These are phyloP conservation scores for Sordariomycetes sp. DNA, from an alignment of 2,329 filamentous ascomycete species.

Conservation along the genomic window DNA sequence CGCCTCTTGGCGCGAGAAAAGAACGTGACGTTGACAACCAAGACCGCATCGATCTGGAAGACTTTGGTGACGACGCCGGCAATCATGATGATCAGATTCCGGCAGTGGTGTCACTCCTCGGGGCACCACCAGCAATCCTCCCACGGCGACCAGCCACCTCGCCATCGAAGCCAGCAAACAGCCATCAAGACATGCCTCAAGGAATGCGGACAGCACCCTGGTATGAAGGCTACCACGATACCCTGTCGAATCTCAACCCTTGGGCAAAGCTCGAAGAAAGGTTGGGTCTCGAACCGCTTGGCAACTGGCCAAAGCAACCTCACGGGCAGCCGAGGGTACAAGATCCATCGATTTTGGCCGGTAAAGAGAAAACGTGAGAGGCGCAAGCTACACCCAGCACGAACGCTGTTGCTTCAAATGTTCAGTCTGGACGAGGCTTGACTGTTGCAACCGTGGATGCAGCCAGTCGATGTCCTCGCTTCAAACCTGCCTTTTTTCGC, in stretches of 20 bases:
- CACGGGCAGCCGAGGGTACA: not conserved
- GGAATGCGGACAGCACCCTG: conserved; percentile 30
- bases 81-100: conserved; percentile 1
- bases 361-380: too few species aligned
- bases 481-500: too few species aligned
- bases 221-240: conserved; percentile 61
- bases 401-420: too few species aligned
- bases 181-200: conserved; percentile 4
- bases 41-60: conserved; percentile 33
- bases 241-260: conserved; percentile 61
- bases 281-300: conserved; percentile 30
- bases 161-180: conserved; percentile 15
- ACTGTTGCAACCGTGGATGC: too few species aligned
- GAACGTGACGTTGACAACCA: conserved; percentile 3
- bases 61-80: too few species aligned
- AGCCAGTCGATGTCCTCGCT: too few species aligned
- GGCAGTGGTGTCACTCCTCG: not conserved
- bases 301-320: conserved; percentile 24
- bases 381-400: too few species aligned
- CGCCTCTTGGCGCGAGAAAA: conserved; percentile 16
- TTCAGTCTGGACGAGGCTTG: too few species aligned
- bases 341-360: too few species aligned
- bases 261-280: conserved; percentile 51
- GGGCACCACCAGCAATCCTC: conserved; percentile 6
- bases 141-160: conserved; percentile 19